Base-by-base conservation (phyloP, 495 filamentous ascomycete species). In the Hypoxylon fragiforme region DNA sequence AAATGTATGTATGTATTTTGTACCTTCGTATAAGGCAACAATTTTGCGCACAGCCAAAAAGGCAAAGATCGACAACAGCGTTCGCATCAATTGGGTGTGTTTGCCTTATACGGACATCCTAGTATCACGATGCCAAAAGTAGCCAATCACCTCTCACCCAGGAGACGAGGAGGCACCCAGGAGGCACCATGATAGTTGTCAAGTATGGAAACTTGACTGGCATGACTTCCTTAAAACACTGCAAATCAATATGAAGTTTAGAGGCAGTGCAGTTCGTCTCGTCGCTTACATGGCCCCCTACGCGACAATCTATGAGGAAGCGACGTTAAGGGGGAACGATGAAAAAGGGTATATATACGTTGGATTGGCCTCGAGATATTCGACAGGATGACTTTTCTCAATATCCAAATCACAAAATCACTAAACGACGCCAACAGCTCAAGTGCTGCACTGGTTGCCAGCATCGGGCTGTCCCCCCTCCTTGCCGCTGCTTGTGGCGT, bases 391-490 rank as follows among this genome's bases (percentile, higher is more conserved):
- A n/a, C n/a, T n/a, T n/a, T n/a, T n/a, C n/a, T n/a, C n/a, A n/a
- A n/a, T n/a, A n/a, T n/a, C n/a, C n/a, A n/a, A n/a, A n/a, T n/a
- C n/a, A n/a, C n/a, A n/a, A n/a, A n/a, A n/a, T n/a, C n/a, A n/a
- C n/a, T n/a, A n/a, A n/a, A n/a, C n/a, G n/a, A n/a, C n/a, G n/a
- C n/a, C n/a, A 59, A 56, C 5, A 66, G 50, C 16, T 34, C 60
- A 6, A 62, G 60, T 8, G 73, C 71, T 4, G 53, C 63, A 16
- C 59, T 76, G 8, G 64, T 78, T 11, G 62, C 64, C 1, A 73
- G 68, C 28, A 68, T 78, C 32, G 76, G 76, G 3, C 49, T 77
- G 3, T 74, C 72, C 0, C 74, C 76, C 12, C 57, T 78, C 5
- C 60, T 78, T n/a, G 64, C 76, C 14, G 68, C 65, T 0, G 38